phyloP scores from a whole-genome alignment of 371 early-diverging fungal genomes.

The Nematocida homosporus region DNA sequence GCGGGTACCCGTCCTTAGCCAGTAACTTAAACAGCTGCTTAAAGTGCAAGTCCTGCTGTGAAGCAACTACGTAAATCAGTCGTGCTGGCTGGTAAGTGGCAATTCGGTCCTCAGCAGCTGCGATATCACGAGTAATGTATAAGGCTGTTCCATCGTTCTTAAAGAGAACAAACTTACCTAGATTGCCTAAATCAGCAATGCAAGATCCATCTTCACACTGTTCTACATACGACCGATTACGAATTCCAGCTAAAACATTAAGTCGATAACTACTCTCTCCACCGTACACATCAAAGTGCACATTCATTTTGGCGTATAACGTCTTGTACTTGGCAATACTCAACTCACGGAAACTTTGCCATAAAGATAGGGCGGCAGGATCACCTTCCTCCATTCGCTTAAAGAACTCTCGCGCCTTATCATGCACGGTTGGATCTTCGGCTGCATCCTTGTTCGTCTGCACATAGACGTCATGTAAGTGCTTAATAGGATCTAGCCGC shows the following conservation, averaged over 20 bases:
- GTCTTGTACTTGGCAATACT: conserved; percentile 87
- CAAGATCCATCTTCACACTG: conserved; percentile 64
- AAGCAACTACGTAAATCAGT: conserved; percentile 88
- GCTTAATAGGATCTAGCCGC: conserved; percentile 79
- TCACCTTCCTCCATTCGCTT: conserved; percentile 92
- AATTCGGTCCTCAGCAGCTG: conserved; percentile 85
- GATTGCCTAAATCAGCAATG: conserved; percentile 61
- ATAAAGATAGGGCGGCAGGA: conserved; percentile 75
- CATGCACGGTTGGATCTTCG: conserved; percentile 73
- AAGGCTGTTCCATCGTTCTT: conserved; percentile 91
- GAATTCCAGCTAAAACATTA: conserved; percentile 73
- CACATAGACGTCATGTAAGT: conserved; percentile 89
- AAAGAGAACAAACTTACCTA: conserved; percentile 72
- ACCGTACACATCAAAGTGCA: conserved; percentile 89
- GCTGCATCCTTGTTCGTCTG: conserved; percentile 76
- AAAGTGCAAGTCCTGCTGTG: conserved; percentile 87
- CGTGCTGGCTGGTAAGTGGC: conserved; percentile 81
- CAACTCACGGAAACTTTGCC: conserved; percentile 83
- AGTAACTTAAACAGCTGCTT: conserved; percentile 88
- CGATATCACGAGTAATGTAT: conserved; percentile 94
- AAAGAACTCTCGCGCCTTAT: conserved; percentile 87
- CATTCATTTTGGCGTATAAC: conserved; percentile 82
- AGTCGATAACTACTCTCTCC: conserved; percentile 89
- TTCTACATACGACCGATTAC: conserved; percentile 70
- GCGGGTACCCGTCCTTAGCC: conserved; percentile 74